phyloP scores from a whole-genome alignment of 2,329 filamentous ascomycete genomes.

The Aspergillus intermedius region DNA sequence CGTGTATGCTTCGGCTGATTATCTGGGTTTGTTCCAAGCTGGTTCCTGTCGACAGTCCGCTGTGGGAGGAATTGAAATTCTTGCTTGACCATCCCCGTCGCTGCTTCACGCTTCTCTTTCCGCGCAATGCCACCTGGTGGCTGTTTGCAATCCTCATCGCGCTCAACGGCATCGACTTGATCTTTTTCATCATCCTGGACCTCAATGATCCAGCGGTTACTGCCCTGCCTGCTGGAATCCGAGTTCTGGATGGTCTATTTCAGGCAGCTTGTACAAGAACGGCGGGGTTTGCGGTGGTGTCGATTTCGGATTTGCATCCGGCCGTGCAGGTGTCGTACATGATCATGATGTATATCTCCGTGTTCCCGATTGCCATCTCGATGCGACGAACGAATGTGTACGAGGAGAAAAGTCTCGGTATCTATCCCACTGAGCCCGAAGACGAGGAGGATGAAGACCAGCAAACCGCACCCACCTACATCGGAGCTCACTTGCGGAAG shows the following conservation, averaged over 20 bases:
- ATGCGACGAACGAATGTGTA: constrained; percentile 94
- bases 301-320: constrained; percentile 70
- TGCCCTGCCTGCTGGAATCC: constrained; percentile 61
- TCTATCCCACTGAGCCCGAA: constrained; percentile 57
- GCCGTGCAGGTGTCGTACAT: constrained; percentile 90
- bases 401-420: constrained; percentile 65
- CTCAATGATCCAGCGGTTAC: constrained; percentile 66
- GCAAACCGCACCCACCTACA: constrained; percentile 66
- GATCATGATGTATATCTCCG: constrained; percentile 99
- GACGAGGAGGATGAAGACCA: constrained; percentile 48
- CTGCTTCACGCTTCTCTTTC: constrained; percentile 93
- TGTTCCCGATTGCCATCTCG: constrained; percentile 93
- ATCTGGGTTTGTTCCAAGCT: constrained; percentile 75
- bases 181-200: constrained; percentile 91
- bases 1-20: constrained; percentile 84
- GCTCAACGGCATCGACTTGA: constrained; percentile 75
- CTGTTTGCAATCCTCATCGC: constrained; percentile 77
- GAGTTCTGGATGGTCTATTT: constrained; percentile 80
- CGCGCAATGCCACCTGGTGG: constrained; percentile 89
- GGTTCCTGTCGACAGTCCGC: constrained; percentile 57
- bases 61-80: constrained; percentile 88
- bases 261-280: constrained; percentile 86
- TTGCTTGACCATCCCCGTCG: constrained; percentile 89
- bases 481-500: constrained; percentile 82
- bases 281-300: constrained; percentile 80